These are phyloP conservation scores for Plasmodium knowlesi DNA, from an alignment of 169 alveolate genomes.

Conservation along the genomic window DNA sequence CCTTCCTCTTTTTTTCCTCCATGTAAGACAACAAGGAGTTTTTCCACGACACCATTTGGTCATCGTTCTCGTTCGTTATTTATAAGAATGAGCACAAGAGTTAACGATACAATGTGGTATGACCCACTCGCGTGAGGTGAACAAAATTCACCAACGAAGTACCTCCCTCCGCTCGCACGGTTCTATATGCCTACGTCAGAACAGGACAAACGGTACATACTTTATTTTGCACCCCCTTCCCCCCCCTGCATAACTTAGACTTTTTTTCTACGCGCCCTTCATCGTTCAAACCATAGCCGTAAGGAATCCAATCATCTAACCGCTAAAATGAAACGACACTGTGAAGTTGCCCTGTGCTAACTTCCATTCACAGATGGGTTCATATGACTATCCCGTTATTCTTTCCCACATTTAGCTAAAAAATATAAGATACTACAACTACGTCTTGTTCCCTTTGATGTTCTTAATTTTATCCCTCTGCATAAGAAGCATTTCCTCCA, in stretches of 20 bases:
- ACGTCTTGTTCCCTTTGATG: constrained; percentile 54
- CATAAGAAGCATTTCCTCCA: constrained; percentile 45
- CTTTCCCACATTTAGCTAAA: constrained; percentile 24
- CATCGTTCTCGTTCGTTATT: background rate
- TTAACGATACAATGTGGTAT: background rate
- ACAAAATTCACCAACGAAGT: background rate
- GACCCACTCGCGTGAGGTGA: background rate
- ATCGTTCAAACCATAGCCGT: constrained; percentile 67
- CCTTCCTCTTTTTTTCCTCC: constrained; percentile 58
- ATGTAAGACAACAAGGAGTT: constrained; percentile 13
- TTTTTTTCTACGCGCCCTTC: constrained; percentile 58
- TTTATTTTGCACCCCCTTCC: background rate
- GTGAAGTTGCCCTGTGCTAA: background rate
- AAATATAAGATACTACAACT: constrained; percentile 55
- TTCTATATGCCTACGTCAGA: background rate
- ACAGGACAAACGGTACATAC: background rate
- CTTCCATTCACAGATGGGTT: background rate
- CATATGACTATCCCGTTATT: background rate
- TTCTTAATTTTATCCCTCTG: constrained; percentile 50
- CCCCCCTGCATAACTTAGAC: too few species aligned
- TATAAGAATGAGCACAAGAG: background rate
- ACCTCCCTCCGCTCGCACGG: background rate
- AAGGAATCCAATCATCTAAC: background rate
- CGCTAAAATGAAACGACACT: background rate
- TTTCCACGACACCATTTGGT: background rate